Conservation (phyloP, 805 yeast genomes). For the Lipomyces orientalis region DNA sequence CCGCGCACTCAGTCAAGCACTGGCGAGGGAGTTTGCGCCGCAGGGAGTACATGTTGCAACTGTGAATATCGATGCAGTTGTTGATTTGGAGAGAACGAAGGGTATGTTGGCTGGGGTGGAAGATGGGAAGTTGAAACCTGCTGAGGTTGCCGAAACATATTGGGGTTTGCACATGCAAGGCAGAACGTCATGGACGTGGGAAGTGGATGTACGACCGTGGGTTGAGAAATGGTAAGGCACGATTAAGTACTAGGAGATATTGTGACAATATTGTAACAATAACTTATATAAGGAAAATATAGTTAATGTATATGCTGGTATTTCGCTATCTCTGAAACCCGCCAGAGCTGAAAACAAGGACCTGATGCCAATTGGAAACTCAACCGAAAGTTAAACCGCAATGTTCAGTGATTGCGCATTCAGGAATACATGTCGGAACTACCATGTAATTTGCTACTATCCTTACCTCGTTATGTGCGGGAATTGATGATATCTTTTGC, state of each 20-base stretch:
- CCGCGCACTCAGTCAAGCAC: constrained; percentile 27
- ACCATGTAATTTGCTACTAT: too few relatives aligned
- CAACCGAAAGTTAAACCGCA: too few relatives aligned
- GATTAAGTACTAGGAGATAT: neutral
- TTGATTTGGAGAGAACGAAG: constrained; percentile 19
- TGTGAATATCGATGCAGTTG: constrained; percentile 31
- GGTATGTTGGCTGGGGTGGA: constrained; percentile 14
- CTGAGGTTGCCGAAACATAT: constrained; percentile 25
- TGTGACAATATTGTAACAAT: neutral
- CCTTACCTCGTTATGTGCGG: too few relatives aligned
- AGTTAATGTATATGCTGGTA: neutral
- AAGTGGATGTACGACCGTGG: constrained; percentile 33
- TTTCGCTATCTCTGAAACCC: too few relatives aligned
- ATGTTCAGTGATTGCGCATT: too few relatives aligned
- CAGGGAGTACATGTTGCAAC: constrained; percentile 32
- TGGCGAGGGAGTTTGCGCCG: constrained; percentile 30
- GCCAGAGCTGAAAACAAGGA: too few relatives aligned
- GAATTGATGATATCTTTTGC: too few relatives aligned
- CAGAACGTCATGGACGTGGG: constrained; percentile 30
- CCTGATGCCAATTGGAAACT: too few relatives aligned
- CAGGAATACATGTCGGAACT: too few relatives aligned
- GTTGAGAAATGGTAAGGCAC: constrained; percentile 27
- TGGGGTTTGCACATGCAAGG: constrained; percentile 32
- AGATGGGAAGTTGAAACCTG: constrained; percentile 30
- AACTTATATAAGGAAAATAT: neutral